phyloP scores from a whole-genome alignment of 257 asterid genomes.

The Fraxinus pennsylvanica region DNA sequence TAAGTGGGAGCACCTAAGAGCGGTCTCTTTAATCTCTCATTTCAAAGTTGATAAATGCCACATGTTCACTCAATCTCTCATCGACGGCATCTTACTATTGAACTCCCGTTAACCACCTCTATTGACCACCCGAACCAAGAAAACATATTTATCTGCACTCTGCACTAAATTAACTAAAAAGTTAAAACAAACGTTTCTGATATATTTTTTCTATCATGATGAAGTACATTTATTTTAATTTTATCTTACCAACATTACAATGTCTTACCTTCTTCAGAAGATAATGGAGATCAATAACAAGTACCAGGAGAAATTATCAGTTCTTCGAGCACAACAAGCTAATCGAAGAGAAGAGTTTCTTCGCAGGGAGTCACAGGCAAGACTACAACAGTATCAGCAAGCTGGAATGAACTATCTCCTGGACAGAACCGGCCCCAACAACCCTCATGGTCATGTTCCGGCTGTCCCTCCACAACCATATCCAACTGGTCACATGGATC shows the following conservation, averaged over 20 bases:
- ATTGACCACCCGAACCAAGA: not conserved
- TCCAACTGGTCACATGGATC: not conserved
- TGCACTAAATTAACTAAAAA: not conserved
- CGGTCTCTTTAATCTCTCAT: not conserved
- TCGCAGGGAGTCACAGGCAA: slow-evolving; percentile 24
- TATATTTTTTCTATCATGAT: not conserved
- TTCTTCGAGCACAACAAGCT: slow-evolving; percentile 22
- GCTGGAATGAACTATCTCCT: slow-evolving; percentile 6
- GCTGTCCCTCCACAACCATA: not conserved
- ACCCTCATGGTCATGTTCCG: not conserved
- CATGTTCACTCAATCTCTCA: not conserved
- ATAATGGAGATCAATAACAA: slow-evolving; percentile 21
- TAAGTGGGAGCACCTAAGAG: not conserved
- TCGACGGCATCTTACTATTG: not conserved
- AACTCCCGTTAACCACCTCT: not conserved
- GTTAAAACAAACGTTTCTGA: not conserved
- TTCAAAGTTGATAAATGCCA: not conserved
- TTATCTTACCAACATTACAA: not conserved
- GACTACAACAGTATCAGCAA: slow-evolving; percentile 18
- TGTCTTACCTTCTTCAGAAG: slow-evolving; percentile 10
- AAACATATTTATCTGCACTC: not conserved
- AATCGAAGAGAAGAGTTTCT: slow-evolving; percentile 25
- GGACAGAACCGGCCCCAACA: not conserved
- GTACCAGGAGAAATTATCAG: slow-evolving; percentile 24
- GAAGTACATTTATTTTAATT: not conserved